phyloP scores from a whole-genome alignment of 1,284 basidiomycete genomes.

The Moniliophthora roreri region DNA sequence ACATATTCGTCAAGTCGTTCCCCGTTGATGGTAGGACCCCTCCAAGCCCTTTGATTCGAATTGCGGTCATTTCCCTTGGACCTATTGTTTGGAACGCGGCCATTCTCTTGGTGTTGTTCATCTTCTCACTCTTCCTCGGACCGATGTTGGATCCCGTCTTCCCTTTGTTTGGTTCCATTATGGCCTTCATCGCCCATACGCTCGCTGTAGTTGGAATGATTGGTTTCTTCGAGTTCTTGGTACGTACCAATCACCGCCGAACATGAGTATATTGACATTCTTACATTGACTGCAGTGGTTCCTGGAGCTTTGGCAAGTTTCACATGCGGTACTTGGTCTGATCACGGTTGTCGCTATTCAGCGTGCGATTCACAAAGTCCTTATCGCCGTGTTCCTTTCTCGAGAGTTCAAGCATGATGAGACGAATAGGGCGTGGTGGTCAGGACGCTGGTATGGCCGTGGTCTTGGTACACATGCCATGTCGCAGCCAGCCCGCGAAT shows the following conservation, averaged over 20 bases:
- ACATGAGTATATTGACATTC: conserved; percentile 1
- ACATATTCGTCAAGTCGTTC: conserved; percentile 90
- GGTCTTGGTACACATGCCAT: conserved; percentile 86
- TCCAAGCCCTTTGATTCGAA: conserved; percentile 82
- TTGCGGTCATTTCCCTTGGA: conserved; percentile 91
- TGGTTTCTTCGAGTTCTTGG: conserved; percentile 93
- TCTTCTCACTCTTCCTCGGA: conserved; percentile 90
- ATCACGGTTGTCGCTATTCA: conserved; percentile 88
- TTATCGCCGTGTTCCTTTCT: conserved; percentile 90
- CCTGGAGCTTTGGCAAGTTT: conserved; percentile 89
- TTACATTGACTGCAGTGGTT: conserved; percentile 67
- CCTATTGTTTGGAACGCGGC: conserved; percentile 97
- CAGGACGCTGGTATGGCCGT: conserved; percentile 93
- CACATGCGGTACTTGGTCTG: conserved; percentile 88
- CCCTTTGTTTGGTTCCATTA: conserved; percentile 85
- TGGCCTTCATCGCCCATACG: conserved; percentile 86
- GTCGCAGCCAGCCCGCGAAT: conserved; percentile 89
- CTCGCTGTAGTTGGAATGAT: conserved; percentile 83
- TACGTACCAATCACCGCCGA: conserved; percentile 39
- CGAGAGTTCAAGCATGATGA: conserved; percentile 98
- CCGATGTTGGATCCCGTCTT: conserved; percentile 85
- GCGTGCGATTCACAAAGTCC: conserved; percentile 86
- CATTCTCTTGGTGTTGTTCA: conserved; percentile 82
- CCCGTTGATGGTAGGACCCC: conserved; percentile 68
- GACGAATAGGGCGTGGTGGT: conserved; percentile 98